These are phyloP conservation scores for Filobasidium wieringae DNA, from an alignment of 768 basidiomycete genomes.

Conservation along the genomic window DNA sequence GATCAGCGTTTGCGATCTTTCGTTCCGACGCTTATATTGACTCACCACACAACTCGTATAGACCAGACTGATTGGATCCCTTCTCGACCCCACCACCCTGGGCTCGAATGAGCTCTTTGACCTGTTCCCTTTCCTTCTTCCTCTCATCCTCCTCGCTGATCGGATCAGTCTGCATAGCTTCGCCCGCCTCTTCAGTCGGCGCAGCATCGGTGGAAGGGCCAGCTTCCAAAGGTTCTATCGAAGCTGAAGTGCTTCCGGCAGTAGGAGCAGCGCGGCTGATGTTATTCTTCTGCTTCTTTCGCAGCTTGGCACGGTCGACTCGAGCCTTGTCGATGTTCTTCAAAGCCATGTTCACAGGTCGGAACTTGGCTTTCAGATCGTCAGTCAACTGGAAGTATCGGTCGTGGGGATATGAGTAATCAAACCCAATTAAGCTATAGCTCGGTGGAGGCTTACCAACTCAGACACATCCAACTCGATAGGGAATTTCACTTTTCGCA, in stretches of 20 bases:
- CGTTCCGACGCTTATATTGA: constrained; percentile 12
- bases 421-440: background rate
- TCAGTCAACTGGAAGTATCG: constrained; percentile 45
- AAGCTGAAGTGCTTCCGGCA: constrained; percentile 7
- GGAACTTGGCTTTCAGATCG: constrained; percentile 59
- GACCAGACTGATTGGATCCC: constrained; percentile 62
- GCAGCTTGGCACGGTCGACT: constrained; percentile 56
- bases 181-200: constrained; percentile 2
- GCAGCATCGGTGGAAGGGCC: constrained; percentile 10
- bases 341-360: constrained; percentile 58
- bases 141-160: constrained; percentile 50
- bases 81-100: constrained; percentile 41
- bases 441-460: constrained; percentile 40
- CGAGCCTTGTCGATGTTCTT: constrained; percentile 76
- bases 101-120: constrained; percentile 54
- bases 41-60: constrained; percentile 86
- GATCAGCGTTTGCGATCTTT: background rate
- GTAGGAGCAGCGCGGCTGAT: constrained; percentile 18
- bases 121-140: constrained; percentile 52
- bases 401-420: background rate
- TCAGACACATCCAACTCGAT: constrained; percentile 77
- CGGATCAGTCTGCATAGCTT: constrained; percentile 37
- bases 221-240: constrained; percentile 13
- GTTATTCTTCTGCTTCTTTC: constrained; percentile 7
- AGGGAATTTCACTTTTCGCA: constrained; percentile 87